These are phyloP conservation scores for Parathielavia appendiculata DNA, from an alignment of 495 filamentous ascomycete species.

Conservation along the genomic window DNA sequence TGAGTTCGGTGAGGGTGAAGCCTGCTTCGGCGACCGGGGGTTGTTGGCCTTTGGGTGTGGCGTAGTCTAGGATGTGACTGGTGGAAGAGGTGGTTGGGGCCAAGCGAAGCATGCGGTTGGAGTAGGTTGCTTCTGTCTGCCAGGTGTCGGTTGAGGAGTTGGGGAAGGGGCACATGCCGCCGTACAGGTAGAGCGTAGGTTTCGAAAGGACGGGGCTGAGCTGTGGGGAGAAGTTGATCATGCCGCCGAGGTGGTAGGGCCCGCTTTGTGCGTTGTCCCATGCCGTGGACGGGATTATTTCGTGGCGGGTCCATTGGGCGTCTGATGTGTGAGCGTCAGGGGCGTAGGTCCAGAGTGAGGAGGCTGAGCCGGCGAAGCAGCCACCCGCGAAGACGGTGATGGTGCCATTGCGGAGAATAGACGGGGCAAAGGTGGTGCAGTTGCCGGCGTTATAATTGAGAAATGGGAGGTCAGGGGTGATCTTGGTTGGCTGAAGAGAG, in stretches of 20 bases:
- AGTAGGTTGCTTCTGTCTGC: conserved; percentile 66
- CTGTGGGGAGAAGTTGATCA: conserved; percentile 61
- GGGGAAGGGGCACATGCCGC: conserved; percentile 75
- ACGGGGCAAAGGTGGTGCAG: conserved; percentile 51
- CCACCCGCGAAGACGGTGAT: conserved; percentile 66
- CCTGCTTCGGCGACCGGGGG: conserved; percentile 76
- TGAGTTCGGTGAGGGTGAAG: conserved; percentile 70
- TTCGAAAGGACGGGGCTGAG: conserved; percentile 44
- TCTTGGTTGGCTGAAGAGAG: conserved; percentile 48
- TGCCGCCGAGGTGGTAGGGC: conserved; percentile 62
- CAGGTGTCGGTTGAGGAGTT: conserved; percentile 43
- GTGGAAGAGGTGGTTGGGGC: conserved; percentile 39
- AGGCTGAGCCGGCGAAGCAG: conserved; percentile 45
- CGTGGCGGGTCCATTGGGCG: conserved; percentile 27
- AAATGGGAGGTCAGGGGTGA: conserved; percentile 65
- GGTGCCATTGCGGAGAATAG: conserved; percentile 58
- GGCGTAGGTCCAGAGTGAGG: conserved; percentile 39
- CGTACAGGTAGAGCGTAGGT: conserved; percentile 66
- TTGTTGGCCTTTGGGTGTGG: conserved; percentile 24
- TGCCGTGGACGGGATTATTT: conserved; percentile 18
- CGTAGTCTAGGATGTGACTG: conserved; percentile 31
- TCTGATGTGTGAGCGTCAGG: conserved; percentile 23
- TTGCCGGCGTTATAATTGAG: conserved; percentile 35
- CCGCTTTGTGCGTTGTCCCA: conserved; percentile 32
- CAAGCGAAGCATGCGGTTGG: conserved; percentile 64